These are phyloP conservation scores for Zasmidium angulare DNA, from an alignment of 2,329 filamentous ascomycete species.

Conservation along the genomic window DNA sequence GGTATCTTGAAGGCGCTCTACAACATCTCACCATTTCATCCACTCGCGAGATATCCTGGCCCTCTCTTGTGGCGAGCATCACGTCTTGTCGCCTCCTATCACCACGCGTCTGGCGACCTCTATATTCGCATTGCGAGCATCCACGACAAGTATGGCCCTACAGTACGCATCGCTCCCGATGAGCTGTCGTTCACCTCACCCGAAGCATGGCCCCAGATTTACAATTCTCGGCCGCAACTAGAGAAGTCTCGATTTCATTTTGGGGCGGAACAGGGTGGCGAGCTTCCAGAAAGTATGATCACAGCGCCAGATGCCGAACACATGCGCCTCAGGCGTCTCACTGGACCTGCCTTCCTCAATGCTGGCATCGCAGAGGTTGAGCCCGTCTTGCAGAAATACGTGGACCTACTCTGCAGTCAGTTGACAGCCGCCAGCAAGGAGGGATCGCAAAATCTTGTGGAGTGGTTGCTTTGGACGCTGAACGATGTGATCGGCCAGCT, in stretches of 20 bases:
- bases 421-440: constrained; percentile 43
- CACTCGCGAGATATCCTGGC: constrained; percentile 24
- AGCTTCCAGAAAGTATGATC: constrained; percentile 23
- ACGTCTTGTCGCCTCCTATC: constrained; percentile 22
- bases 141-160: constrained; percentile 27
- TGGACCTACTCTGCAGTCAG: constrained; percentile 18
- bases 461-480: constrained; percentile 82
- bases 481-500: constrained; percentile 64
- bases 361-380: constrained; percentile 23
- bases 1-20: constrained; percentile 10
- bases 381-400: constrained; percentile 24
- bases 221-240: constrained; percentile 26
- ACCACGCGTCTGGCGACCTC: constrained; percentile 23
- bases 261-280: constrained; percentile 3
- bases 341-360: constrained; percentile 25
- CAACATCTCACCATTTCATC: constrained; percentile 28
- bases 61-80: constrained; percentile 23
- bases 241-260: constrained; percentile 22
- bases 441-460: constrained; percentile 68
- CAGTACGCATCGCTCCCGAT: constrained; percentile 31
- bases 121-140: constrained; percentile 26
- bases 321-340: constrained; percentile 17
- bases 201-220: constrained; percentile 26
- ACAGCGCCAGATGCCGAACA: constrained; percentile 23
- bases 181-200: constrained; percentile 31